Conservation (phyloP, 2,329 filamentous ascomycete species). For the Neodidymelliopsis sp. region DNA sequence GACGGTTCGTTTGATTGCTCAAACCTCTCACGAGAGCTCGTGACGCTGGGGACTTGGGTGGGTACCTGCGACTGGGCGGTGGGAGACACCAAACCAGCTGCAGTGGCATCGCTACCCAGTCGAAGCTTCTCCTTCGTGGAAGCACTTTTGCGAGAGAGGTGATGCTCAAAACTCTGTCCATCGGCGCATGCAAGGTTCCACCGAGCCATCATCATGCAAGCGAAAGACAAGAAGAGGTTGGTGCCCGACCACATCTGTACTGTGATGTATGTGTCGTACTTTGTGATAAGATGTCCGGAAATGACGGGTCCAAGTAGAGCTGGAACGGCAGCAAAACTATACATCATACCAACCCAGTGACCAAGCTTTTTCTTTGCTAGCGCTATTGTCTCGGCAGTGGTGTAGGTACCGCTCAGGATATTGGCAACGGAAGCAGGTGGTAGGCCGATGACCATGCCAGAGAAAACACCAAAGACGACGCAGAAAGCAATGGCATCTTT, state of each 20-base stretch:
- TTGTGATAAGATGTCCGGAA: slow-evolving; percentile 55
- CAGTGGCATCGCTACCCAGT: slow-evolving; percentile 11
- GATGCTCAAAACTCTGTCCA: slow-evolving; percentile 29
- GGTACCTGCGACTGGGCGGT: slow-evolving; percentile 11
- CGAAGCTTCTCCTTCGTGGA: slow-evolving; percentile 17
- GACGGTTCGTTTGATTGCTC: slow-evolving; percentile 23
- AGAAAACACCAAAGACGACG: slow-evolving; percentile 57
- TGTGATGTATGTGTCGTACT: slow-evolving; percentile 52
- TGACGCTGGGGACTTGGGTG: slow-evolving; percentile 8
- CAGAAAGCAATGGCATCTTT: slow-evolving; percentile 56
- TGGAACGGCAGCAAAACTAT: slow-evolving; percentile 54
- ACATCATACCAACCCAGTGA: slow-evolving; percentile 63
- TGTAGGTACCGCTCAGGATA: slow-evolving; percentile 51
- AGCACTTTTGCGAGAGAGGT: slow-evolving; percentile 7
- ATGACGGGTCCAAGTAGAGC: slow-evolving; percentile 58
- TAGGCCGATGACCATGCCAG: slow-evolving; percentile 59
- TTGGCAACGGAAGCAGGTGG: slow-evolving; percentile 59
- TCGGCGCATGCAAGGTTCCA: slow-evolving; percentile 43
- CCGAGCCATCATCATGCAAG: slow-evolving; percentile 50
- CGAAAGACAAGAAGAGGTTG: slow-evolving; percentile 51
- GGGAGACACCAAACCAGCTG: slow-evolving; percentile 2
- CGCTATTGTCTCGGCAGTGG: slow-evolving; percentile 31
- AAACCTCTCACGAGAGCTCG: slow-evolving; percentile 20
- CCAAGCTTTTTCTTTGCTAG: slow-evolving; percentile 53
- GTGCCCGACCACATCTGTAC: slow-evolving; percentile 58